Evolutionary conservation across 331 rosid species (phyloP), one percentile per base, ranked within the genome.

Genomic region (Quercus lobata): DNA sequence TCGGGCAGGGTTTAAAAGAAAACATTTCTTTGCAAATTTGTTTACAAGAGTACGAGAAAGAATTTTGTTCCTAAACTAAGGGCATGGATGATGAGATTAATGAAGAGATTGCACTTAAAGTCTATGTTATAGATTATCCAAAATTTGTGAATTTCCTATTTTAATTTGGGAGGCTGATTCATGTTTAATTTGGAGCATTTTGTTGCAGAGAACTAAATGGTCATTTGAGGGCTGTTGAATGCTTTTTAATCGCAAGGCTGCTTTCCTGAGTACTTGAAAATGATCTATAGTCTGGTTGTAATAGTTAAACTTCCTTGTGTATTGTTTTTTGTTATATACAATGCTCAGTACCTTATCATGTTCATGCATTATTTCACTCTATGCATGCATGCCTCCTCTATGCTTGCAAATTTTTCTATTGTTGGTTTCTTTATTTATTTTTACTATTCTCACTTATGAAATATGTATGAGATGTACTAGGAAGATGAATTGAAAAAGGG

Each of bases 401-500:
- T 73, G 46, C 11, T n/a, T 65, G 44, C 71, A 29, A 65, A 30
- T 17, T 32, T 35, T 77, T 49, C 62, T 2, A 9, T 18, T 35
- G n/a, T 74, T 63, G 77, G 57, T 55, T 46, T 72, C 16, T 49
- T 27, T n/a, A 15, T 56, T 27, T 32, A 62, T 30, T 65, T 46
- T 84, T 69, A 29, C 25, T 29, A 76, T 72, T 76, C 46, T 80
- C 44, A 80, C 76, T 74, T 73, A 41, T 77, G 49, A 12, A 21
- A 1, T 49, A 15, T 69, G 30, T 18, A 68, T 69, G 80, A 68
- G 62, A 71, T 83, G 74, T 75, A 58, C 71, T 76, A 94, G 98
- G 99, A 95, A 88, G 99, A 95, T 72, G 98, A 93, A 78, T 75
- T 95, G 57, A 92, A 87, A 83, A 86, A 87, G 79, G 99, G 98